Evolutionary conservation across 176 grass and related monocot species (phyloP), one percentile per base, ranked within the genome.

Genomic region (Carex myosuroides): DNA sequence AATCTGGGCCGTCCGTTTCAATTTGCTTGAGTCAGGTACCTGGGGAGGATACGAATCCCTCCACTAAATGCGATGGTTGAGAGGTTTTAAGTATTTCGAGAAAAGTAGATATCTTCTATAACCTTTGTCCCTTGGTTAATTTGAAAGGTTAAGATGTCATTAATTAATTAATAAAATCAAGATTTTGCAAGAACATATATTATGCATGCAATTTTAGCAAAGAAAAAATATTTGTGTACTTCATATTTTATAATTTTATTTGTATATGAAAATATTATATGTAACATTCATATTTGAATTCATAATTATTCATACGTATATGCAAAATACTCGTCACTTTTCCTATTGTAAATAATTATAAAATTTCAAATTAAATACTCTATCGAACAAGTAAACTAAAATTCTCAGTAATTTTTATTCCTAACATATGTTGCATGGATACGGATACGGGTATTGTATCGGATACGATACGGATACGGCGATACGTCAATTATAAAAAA

Each of bases 41-140:
- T 24, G 0, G 22, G 22, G 22, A 24, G 22, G 22, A 24, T 24
- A 24, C 0, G n/a, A n/a, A n/a, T n/a, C n/a, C n/a, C 10, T 72
- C 17, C 41, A 53, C 8, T 21, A 37, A 37, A 30, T 48, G 22
- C 29, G 48, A 76, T 17, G 72, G 48, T 55, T 8, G 21, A 55
- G 18, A 75, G 21, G 4, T 52, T 1, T 53, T 32, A 17, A 56
- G 21, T 32, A 76, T 77, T 56, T 13, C 73, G 21, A 77, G 22
- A 32, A 54, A 30, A 32, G 50, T 7, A 14, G 46, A 77, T 32
- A 17, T 29, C 24, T 32, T 77, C 73, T 77, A 16, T 50, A 77
- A 77, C 11, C 22, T 42, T 32, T 77, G 73, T 18, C 50, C 73
- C 73, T 32, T 77, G 73, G 50, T 77, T 77, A 77, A 32, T 77